phyloP scores from a whole-genome alignment of 2,329 filamentous ascomycete genomes.

The Neofusicoccum parvum region DNA sequence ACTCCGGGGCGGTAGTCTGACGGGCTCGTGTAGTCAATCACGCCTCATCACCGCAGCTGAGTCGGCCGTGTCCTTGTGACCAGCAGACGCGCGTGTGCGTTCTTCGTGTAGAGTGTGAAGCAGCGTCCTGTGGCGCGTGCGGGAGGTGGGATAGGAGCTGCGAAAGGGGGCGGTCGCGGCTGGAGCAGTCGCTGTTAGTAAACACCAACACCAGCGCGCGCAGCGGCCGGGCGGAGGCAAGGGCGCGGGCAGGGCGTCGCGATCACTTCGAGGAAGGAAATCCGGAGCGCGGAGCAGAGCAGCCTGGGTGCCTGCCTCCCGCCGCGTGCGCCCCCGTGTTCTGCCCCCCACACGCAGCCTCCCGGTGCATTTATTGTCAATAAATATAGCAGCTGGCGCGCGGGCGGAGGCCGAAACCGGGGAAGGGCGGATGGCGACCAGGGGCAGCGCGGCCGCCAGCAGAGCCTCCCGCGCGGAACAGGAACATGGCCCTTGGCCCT shows the following conservation, averaged over 20 bases:
- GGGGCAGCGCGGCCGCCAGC: neutral
- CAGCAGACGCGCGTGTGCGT: conserved; percentile 4
- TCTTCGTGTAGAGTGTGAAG: conserved; percentile 9
- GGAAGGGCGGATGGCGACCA: conserved; percentile 15
- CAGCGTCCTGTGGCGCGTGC: conserved; percentile 1
- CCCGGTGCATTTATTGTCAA: conserved; percentile 16
- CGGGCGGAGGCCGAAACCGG: conserved; percentile 15
- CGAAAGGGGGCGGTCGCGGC: neutral
- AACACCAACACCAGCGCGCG: neutral
- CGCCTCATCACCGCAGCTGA: neutral
- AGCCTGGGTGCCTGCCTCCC: too few species aligned
- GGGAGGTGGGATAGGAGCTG: neutral
- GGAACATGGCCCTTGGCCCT: neutral
- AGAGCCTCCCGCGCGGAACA: conserved; percentile 10
- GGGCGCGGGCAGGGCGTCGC: too few species aligned
- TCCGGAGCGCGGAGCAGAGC: neutral
- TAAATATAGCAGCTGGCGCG: conserved; percentile 15
- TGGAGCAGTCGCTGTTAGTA: conserved; percentile 11
- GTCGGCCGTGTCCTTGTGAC: conserved; percentile 12
- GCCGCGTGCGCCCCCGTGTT: neutral
- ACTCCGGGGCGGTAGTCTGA: neutral
- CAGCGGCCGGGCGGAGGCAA: neutral
- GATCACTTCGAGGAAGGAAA: neutral
- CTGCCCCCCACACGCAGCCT: conserved; percentile 7
- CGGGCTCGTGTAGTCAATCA: conserved; percentile 14